These are phyloP conservation scores for Spathaspora jeffriesii DNA, from an alignment of 1,139 yeast species.

Conservation along the genomic window DNA sequence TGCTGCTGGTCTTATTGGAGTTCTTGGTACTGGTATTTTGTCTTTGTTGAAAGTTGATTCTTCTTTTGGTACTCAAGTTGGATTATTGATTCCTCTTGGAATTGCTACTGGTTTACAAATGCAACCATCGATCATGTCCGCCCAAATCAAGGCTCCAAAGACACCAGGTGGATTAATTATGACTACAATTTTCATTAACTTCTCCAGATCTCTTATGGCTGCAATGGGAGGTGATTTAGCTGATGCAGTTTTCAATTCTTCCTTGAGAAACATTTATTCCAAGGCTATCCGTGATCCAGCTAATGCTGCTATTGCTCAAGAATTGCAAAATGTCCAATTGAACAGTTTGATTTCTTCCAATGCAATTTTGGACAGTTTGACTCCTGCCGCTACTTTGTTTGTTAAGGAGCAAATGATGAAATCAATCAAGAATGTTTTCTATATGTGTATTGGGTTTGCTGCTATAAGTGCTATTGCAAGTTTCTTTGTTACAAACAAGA, in stretches of 20 bases:
- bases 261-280: slow-evolving; percentile 20
- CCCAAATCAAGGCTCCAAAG: slow-evolving; percentile 38
- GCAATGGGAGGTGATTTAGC: slow-evolving; percentile 34
- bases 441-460: slow-evolving; percentile 30
- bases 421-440: slow-evolving; percentile 32
- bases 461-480: slow-evolving; percentile 19
- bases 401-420: slow-evolving; percentile 30
- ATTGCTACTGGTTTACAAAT: slow-evolving; percentile 28
- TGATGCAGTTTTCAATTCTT: slow-evolving; percentile 33
- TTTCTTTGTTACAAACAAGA: slow-evolving; percentile 28
- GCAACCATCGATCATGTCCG: slow-evolving; percentile 28
- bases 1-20: slow-evolving; percentile 24
- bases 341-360: slow-evolving; percentile 20
- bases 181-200: slow-evolving; percentile 34
- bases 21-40: slow-evolving; percentile 37
- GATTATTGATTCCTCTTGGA: slow-evolving; percentile 34
- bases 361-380: slow-evolving; percentile 18
- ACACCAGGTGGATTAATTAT: slow-evolving; percentile 36
- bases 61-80: slow-evolving; percentile 27
- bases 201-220: slow-evolving; percentile 28
- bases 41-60: slow-evolving; percentile 32
- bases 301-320: slow-evolving; percentile 16
- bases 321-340: slow-evolving; percentile 16
- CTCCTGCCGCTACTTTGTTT: slow-evolving; percentile 25
- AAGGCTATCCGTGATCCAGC: slow-evolving; percentile 8